Conservation (phyloP, 2,329 filamentous ascomycete genomes). For the Grosmannia serpens region DNA sequence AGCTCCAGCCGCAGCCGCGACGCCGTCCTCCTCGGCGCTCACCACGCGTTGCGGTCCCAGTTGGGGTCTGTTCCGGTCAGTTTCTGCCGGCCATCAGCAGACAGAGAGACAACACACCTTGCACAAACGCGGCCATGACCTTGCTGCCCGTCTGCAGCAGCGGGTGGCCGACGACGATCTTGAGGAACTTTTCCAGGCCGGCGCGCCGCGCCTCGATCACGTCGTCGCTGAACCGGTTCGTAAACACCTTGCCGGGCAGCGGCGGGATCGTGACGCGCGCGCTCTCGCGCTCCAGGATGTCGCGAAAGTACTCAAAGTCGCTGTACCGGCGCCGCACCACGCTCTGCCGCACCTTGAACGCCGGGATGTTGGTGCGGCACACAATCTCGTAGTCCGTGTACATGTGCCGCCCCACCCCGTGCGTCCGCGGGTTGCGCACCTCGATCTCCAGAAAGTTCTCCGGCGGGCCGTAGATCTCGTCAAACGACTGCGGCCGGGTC, state of each 20-base stretch:
- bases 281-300: conserved; percentile 91
- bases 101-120: conserved; percentile 50
- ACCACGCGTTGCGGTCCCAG: conserved; percentile 89
- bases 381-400: conserved; percentile 99
- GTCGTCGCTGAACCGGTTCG: conserved; percentile 94
- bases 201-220: conserved; percentile 91
- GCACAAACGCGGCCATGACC: conserved; percentile 90
- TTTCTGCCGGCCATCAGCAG: background rate
- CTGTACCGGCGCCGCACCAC: conserved; percentile 88
- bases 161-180: conserved; percentile 95
- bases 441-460: conserved; percentile 99
- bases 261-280: conserved; percentile 93
- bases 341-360: conserved; percentile 88
- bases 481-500: conserved; percentile 84
- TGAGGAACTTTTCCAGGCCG: conserved; percentile 87
- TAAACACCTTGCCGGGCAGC: conserved; percentile 93
- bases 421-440: conserved; percentile 86
- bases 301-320: conserved; percentile 97
- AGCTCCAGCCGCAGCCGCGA: too few species aligned
- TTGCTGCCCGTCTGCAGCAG: conserved; percentile 95
- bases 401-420: conserved; percentile 90
- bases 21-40: too few species aligned
- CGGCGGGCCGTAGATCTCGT: conserved; percentile 96
- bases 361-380: conserved; percentile 95
- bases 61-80: conserved; percentile 49